Evolutionary conservation across 192 early-diverging fungal genomes (phyloP).

Genomic region (Mortierella alpina): DNA sequence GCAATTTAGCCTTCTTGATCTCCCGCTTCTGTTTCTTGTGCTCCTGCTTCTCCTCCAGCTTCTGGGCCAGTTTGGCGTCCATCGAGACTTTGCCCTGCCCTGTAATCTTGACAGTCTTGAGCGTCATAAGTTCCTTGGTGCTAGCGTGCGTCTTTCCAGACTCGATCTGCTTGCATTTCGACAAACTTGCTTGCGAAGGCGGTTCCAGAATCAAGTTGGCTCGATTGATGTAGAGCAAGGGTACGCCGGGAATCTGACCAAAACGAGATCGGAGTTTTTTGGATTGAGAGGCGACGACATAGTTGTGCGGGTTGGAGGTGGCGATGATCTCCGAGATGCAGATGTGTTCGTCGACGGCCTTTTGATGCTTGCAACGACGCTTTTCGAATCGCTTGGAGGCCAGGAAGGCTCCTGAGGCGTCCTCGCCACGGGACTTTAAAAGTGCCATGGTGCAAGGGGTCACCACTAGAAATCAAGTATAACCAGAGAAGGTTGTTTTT

Average conservation of each 20-base stretch:
- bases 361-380: conserved; percentile 82
- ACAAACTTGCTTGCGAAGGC: conserved; percentile 63
- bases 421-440: conserved; percentile 73
- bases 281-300: conserved; percentile 89
- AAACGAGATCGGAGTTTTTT: conserved; percentile 69
- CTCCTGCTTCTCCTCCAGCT: conserved; percentile 53
- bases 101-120: conserved; percentile 63
- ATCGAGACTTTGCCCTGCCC: conserved; percentile 41
- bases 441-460: conserved; percentile 84
- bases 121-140: conserved; percentile 59
- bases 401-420: conserved; percentile 66
- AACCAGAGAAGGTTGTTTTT: conserved; percentile 5
- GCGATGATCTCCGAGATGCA: conserved; percentile 86
- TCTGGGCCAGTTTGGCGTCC: conserved; percentile 53
- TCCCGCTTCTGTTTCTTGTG: conserved; percentile 49
- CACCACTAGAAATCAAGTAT: conserved; percentile 35
- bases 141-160: conserved; percentile 51
- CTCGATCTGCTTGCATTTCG: conserved; percentile 57
- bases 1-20: conserved; percentile 44
- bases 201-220: conserved; percentile 86
- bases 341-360: conserved; percentile 68
- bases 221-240: conserved; percentile 86
- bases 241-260: conserved; percentile 81
- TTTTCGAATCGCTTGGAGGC: conserved; percentile 78
- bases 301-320: conserved; percentile 79